Percentiles rank a stretch among this genome's conserved stretches.
phyloP scores from a whole-genome alignment of 371 early-diverging fungal genomes.

The Lichtheimia hyalospora region DNA sequence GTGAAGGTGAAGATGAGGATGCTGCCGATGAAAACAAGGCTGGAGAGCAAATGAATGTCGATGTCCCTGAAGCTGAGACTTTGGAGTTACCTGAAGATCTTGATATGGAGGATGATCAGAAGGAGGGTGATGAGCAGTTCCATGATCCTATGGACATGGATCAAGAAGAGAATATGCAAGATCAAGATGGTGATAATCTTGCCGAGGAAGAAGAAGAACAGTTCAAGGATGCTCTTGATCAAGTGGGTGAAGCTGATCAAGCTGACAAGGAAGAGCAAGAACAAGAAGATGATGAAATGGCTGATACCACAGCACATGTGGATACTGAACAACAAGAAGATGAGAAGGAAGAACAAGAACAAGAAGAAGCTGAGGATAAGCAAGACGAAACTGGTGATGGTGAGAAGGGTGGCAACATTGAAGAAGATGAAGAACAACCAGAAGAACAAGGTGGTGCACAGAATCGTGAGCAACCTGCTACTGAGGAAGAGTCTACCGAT shows the following conservation, averaged over 20 bases:
- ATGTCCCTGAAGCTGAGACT: constrained; percentile 62
- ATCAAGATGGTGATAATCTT: constrained; percentile 32
- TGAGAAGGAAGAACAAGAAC: constrained; percentile 42
- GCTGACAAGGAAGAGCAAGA: constrained; percentile 21
- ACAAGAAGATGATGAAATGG: constrained; percentile 42
- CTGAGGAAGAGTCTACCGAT: constrained; percentile 53
- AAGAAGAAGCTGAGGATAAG: constrained; percentile 51
- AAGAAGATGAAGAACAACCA: constrained; percentile 36
- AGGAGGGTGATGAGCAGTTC: constrained; percentile 43
- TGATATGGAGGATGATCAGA: constrained; percentile 55
- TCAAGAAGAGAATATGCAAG: constrained; percentile 31
- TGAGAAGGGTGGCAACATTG: constrained; percentile 27
- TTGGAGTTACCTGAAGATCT: constrained; percentile 66
- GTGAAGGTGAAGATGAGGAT: constrained; percentile 42
- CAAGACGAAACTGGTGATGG: constrained; percentile 10
- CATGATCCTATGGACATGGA: constrained; percentile 48
- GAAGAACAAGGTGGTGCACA: constrained; percentile 33
- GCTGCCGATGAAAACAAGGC: constrained; percentile 45
- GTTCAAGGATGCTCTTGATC: constrained; percentile 44
- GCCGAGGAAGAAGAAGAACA: constrained; percentile 28
- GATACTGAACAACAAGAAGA: constrained; percentile 33
- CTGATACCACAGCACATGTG: constrained; percentile 21
- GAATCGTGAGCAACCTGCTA: constrained; percentile 46
- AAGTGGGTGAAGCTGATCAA: constrained; percentile 20
- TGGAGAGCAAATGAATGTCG: constrained; percentile 58